Conservation (phyloP, 495 filamentous ascomycete species). For the Hypoxylon subgilvum region DNA sequence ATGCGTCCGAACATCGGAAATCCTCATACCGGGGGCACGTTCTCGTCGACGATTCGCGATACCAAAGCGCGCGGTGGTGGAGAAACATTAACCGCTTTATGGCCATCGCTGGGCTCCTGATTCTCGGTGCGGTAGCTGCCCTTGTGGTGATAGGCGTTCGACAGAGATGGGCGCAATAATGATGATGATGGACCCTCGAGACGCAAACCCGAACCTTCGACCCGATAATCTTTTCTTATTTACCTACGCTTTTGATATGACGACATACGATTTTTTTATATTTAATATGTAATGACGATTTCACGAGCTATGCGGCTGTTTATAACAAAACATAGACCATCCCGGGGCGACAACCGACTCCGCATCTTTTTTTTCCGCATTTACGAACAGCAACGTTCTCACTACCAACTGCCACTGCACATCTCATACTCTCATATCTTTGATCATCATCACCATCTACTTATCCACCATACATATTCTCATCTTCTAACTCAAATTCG, state of each 20-base stretch:
- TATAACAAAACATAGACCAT: slow-evolving; percentile 18
- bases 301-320: slow-evolving; percentile 35
- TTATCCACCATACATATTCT: neutral
- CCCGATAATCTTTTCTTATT: slow-evolving; percentile 15
- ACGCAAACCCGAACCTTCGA: slow-evolving; percentile 15
- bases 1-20: slow-evolving; percentile 45
- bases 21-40: slow-evolving; percentile 26
- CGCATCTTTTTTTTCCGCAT: slow-evolving; percentile 6
- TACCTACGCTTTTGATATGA: slow-evolving; percentile 20
- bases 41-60: slow-evolving; percentile 67
- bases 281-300: slow-evolving; percentile 40
- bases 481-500: slow-evolving; percentile 5
- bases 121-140: slow-evolving; percentile 75
- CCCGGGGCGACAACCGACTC: slow-evolving; percentile 13
- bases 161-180: slow-evolving; percentile 46
- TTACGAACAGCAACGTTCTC: slow-evolving; percentile 11
- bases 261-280: slow-evolving; percentile 32
- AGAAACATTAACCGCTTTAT: slow-evolving; percentile 87
- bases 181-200: neutral
- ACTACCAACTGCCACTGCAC: too few relatives aligned
- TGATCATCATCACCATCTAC: slow-evolving; percentile 1
- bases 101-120: slow-evolving; percentile 75
- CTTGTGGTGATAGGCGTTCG: slow-evolving; percentile 64
- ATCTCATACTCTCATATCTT: slow-evolving; percentile 8
- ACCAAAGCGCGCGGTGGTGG: slow-evolving; percentile 91